phyloP scores from a whole-genome alignment of 2,329 filamentous ascomycete genomes.

The Emergomyces orientalis region DNA sequence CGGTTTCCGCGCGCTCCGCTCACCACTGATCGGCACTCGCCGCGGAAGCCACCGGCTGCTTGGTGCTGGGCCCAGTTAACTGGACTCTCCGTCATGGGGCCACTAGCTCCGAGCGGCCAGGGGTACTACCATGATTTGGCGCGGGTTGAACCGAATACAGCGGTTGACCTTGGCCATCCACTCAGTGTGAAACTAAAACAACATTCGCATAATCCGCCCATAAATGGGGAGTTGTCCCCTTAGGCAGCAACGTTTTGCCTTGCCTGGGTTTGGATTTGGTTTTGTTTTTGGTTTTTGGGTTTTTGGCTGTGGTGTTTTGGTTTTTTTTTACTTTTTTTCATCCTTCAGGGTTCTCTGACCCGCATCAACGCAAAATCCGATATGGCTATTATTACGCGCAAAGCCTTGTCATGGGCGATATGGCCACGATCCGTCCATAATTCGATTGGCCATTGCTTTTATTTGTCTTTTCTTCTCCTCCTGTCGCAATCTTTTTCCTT shows the following conservation, averaged over 20 bases:
- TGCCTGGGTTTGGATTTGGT: too few relatives aligned
- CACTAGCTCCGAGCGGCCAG: neutral
- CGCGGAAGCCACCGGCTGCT: too few relatives aligned
- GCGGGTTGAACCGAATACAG: too few relatives aligned
- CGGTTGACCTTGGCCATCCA: neutral
- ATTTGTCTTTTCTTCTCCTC: neutral
- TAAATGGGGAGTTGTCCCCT: neutral
- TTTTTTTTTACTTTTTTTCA: neutral
- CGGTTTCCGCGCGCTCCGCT: neutral
- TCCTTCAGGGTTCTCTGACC: neutral
- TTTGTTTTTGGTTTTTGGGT: too few relatives aligned
- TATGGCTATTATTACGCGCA: neutral
- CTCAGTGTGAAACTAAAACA: neutral
- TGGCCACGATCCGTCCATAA: neutral
- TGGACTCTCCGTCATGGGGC: neutral
- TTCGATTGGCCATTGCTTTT: neutral
- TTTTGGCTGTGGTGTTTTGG: neutral
- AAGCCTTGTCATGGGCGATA: neutral
- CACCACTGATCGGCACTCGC: neutral
- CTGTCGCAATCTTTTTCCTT: too few relatives aligned
- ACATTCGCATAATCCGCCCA: neutral
- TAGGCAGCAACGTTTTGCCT: neutral
- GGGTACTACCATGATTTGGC: neutral
- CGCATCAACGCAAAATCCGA: neutral
- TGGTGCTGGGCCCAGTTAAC: too few relatives aligned